Base-by-base conservation (phyloP, 108 stramenopile species). In the Bacterosira constricta region DNA sequence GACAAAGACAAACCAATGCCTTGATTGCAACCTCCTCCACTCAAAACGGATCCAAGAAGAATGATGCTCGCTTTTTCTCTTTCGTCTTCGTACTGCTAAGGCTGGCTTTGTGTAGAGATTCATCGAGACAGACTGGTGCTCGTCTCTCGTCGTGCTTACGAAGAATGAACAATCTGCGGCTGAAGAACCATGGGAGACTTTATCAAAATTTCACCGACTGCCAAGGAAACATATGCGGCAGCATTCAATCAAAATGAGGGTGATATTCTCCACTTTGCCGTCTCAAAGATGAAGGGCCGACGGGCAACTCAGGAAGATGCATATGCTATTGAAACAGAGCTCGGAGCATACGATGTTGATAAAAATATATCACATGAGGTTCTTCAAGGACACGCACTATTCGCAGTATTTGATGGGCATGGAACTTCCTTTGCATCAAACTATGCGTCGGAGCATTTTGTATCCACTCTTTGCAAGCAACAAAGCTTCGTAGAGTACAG, bases 391-490 rank as follows among this genome's bases (percentile, higher is more conserved):
- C 88, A 90, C 76, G 58, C 83, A 17, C 44, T 95, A 42, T 92
- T 92, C 75, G 86, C 79, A 18, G 88, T 95, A 27, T 87, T 90
- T 81, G 94, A 95, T 80, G 91, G 94, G 12, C 94, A 95, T 68
- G 94, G 94, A 30, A 91, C 91, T 8, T 63, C 75, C 29, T 88
- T 88, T 68, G 86, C 94, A 10, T 87, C 94, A 1, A 62, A 79
- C 13, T 91, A 70, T 66, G 83, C 85, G 4, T 75, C 76, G 6
- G 50, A 74, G 20, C 78, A 90, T 44, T 89, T 94, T 53, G 6
- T 81, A 4, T 58, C 66, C n/a, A 65, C 79, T 15, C 84, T 94
- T 39, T 84, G 86, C n/a, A 55, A 52, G 31, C 83, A 68, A 44
- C 18, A 62, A 5, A 49, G 63, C 21, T 86, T 85, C 59, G 23